phyloP scores from a whole-genome alignment of 768 basidiomycete genomes.

The Boletus vinaceobasis region DNA sequence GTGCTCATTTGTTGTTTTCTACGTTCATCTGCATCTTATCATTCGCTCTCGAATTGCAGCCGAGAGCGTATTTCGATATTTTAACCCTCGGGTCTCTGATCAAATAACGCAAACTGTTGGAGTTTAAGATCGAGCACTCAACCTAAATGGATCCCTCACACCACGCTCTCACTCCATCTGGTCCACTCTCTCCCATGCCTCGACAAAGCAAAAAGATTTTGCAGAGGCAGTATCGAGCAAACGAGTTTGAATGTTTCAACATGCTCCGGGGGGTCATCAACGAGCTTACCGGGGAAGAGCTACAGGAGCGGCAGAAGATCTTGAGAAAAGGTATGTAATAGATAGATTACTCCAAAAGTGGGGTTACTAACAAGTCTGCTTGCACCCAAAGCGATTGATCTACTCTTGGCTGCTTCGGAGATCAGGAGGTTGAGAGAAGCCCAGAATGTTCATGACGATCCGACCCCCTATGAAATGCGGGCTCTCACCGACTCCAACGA shows the following conservation, averaged over 20 bases:
- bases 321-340: conserved; percentile 16
- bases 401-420: conserved; percentile 4
- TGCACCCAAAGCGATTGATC: conserved; percentile 4
- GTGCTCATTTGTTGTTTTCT: neutral
- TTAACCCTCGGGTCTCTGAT: conserved; percentile 5
- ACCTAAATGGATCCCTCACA: neutral
- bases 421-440: neutral
- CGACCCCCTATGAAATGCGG: neutral
- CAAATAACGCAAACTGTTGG: neutral
- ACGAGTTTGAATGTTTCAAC: conserved; percentile 22
- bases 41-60: neutral
- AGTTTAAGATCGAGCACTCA: neutral
- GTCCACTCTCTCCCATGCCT: neutral
- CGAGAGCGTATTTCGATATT: neutral
- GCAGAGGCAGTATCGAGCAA: conserved; percentile 22
- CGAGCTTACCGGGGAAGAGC: conserved; percentile 15
- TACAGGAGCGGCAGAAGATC: conserved; percentile 19
- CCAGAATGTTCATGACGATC: neutral
- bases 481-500: neutral
- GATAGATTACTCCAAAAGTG: neutral
- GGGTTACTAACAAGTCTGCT: neutral
- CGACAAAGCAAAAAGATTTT: conserved; percentile 11
- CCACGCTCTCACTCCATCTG: neutral
- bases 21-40: neutral
- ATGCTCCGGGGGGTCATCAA: conserved; percentile 17